A percentile compares a stretch with the other conserved stretches of the same genome.
Conservation (phyloP, 2,329 filamentous ascomycete genomes). For the Rosellinia necatrix region DNA sequence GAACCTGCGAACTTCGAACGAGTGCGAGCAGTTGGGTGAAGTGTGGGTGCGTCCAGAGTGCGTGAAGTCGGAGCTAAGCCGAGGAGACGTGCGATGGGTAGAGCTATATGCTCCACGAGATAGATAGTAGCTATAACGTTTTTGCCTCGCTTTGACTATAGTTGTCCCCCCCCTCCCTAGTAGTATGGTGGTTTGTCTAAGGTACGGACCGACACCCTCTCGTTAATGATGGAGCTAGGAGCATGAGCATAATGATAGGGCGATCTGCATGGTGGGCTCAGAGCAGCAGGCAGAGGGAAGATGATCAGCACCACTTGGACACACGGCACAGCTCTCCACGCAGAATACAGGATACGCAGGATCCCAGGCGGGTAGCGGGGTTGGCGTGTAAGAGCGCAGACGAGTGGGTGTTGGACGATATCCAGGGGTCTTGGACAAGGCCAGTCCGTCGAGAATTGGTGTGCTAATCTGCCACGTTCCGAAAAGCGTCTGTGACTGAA, state of each 20-base stretch:
- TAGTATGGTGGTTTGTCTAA: constrained; percentile 45
- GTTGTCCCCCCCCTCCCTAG: constrained; percentile 38
- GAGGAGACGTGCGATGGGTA: constrained; percentile 37
- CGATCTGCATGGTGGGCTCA: constrained; percentile 46
- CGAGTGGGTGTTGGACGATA: constrained; percentile 40
- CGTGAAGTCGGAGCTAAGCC: constrained; percentile 34
- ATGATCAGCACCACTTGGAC: constrained; percentile 46
- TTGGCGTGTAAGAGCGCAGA: constrained; percentile 39
- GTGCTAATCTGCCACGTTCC: constrained; percentile 40
- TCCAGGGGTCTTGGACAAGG: constrained; percentile 40
- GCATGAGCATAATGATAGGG: constrained; percentile 47
- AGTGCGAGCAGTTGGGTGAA: constrained; percentile 51
- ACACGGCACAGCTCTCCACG: constrained; percentile 43
- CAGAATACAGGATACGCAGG: constrained; percentile 39
- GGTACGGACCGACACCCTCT: constrained; percentile 46
- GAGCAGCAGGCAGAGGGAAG: constrained; percentile 40
- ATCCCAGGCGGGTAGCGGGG: constrained; percentile 46
- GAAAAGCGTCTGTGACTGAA: constrained; percentile 31
- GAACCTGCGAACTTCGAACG: constrained; percentile 46
- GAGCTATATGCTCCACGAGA: constrained; percentile 39
- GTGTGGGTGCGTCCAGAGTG: constrained; percentile 41
- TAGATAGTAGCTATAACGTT: constrained; percentile 42
- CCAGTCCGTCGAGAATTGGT: constrained; percentile 34
- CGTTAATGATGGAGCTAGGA: constrained; percentile 42
- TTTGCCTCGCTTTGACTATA: constrained; percentile 41